Conservation (phyloP, 1,284 basidiomycete genomes). For the Ceratobasidium sp. region DNA sequence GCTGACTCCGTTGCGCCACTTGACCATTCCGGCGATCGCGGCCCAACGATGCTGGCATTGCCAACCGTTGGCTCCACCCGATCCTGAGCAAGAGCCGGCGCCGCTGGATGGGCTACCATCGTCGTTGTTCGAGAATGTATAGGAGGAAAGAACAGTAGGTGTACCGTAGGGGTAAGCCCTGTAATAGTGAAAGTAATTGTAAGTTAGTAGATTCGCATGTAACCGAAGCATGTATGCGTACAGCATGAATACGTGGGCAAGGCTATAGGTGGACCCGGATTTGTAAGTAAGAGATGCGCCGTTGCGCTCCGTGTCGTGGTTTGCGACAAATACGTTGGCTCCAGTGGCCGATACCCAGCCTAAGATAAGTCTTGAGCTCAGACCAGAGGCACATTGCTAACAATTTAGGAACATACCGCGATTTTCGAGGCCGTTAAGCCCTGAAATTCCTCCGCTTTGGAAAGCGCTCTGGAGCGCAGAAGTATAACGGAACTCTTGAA, state of each 20-base stretch:
- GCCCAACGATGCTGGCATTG: conserved; percentile 68
- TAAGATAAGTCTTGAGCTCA: conserved; percentile 51
- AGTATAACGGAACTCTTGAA: too few species aligned
- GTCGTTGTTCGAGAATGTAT: conserved; percentile 62
- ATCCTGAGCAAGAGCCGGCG: conserved; percentile 67
- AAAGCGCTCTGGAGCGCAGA: conserved; percentile 67
- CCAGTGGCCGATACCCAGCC: conserved; percentile 69
- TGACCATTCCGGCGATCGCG: conserved; percentile 72
- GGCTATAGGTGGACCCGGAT: conserved; percentile 73
- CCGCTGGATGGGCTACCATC: conserved; percentile 72
- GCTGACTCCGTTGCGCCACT: conserved; percentile 69
- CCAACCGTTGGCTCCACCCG: conserved; percentile 69
- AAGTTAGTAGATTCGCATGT: too few species aligned
- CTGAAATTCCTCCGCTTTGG: conserved; percentile 65
- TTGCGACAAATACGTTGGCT: conserved; percentile 76
- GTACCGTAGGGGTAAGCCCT: conserved; percentile 74
- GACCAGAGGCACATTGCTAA: too few species aligned
- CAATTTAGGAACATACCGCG: not conserved
- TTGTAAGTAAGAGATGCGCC: conserved; percentile 69
- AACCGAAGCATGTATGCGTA: conserved; percentile 47
- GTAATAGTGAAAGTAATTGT: not conserved
- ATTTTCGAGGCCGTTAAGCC: conserved; percentile 54
- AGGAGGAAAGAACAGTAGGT: conserved; percentile 74
- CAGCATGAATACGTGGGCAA: conserved; percentile 74
- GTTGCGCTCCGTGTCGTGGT: conserved; percentile 78